These are phyloP conservation scores for Kazachstania sp. DNA, from an alignment of 1,139 yeast species.

Conservation along the genomic window DNA sequence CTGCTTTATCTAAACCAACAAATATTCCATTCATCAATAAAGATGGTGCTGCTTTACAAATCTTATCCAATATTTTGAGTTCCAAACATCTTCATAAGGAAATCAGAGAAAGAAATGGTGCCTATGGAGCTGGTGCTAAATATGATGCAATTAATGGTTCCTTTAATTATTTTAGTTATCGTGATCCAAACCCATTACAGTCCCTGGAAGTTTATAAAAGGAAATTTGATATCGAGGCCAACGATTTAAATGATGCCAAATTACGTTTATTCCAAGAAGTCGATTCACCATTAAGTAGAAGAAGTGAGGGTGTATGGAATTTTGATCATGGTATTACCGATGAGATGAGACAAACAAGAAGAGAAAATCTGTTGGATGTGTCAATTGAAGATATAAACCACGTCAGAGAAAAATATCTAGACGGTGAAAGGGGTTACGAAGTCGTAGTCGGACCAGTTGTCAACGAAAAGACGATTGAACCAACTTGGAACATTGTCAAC, in stretches of 20 bases:
- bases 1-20: slow-evolving; percentile 51
- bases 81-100: slow-evolving; percentile 82
- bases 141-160: slow-evolving; percentile 78
- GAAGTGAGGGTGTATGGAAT: slow-evolving; percentile 61
- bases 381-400: slow-evolving; percentile 46
- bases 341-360: slow-evolving; percentile 70
- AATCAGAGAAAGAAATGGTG: slow-evolving; percentile 93
- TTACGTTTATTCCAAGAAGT: slow-evolving; percentile 81
- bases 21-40: slow-evolving; percentile 61
- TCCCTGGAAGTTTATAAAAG: slow-evolving; percentile 55
- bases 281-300: slow-evolving; percentile 82
- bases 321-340: slow-evolving; percentile 69
- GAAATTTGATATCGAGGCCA: slow-evolving; percentile 41
- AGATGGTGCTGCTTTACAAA: slow-evolving; percentile 82
- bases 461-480: slow-evolving; percentile 7
- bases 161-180: slow-evolving; percentile 75
- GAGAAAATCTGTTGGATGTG: slow-evolving; percentile 65
- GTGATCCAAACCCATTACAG: slow-evolving; percentile 81
- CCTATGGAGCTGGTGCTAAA: slow-evolving; percentile 91
- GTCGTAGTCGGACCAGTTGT: slow-evolving; percentile 23
- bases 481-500: slow-evolving; percentile 13
- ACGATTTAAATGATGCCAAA: slow-evolving; percentile 82
- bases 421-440: slow-evolving; percentile 7
- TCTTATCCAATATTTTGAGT: slow-evolving; percentile 70
- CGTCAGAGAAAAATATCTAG: slow-evolving; percentile 20